Evolutionary conservation across 1,139 yeast species (phyloP), one percentile per base, ranked within the genome.

Genomic region (Kurtzmaniella natalensis): DNA sequence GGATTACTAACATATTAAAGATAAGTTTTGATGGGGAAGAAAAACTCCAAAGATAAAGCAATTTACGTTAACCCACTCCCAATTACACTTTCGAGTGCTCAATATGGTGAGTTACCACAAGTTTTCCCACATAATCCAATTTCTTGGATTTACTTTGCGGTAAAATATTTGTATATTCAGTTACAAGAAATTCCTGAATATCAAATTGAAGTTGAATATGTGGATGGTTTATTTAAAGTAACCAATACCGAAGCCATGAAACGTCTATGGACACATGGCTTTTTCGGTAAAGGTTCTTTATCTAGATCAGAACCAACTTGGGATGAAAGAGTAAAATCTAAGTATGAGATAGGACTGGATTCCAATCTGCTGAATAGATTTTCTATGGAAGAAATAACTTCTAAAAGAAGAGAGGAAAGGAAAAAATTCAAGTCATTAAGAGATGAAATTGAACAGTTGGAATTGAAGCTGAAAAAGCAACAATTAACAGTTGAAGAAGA

Each of bases 261-360:
- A n/a, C 55, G 57, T 20, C 61, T 92, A 7, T 92, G 98, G 97
- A 60, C 70, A 20, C 73, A 73, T 49, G 99, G 99, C 0, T 92
- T 88, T 52, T 94, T 87, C 51, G 99, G 99, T 7, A 92, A 92
- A 48, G 99, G 98, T 2, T 72, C 76, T 4, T 62, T 88, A 33
- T 84, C 95, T 23, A 67, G 99, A 44, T 83, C 95, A 38, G 96
- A 92, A 48, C 96, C 98, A 0, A 78, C 95, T 0, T 92, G 97
- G 97, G 59, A 55, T 30, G 66, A 66, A 10, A 70, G 97, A 36
- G 78, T 86, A 1, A 46, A 44, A 11, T 61, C 70, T 20, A 61
- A 83, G 32, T 46, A 61, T 31, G 65, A 82, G 34, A 57, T 68
- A 25, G 70, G 67, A 9, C 55, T 56, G 3, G 61, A 59, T 14